These are phyloP conservation scores for Phytophthora pini DNA, from an alignment of 352 stramenopile species.

Conservation along the genomic window DNA sequence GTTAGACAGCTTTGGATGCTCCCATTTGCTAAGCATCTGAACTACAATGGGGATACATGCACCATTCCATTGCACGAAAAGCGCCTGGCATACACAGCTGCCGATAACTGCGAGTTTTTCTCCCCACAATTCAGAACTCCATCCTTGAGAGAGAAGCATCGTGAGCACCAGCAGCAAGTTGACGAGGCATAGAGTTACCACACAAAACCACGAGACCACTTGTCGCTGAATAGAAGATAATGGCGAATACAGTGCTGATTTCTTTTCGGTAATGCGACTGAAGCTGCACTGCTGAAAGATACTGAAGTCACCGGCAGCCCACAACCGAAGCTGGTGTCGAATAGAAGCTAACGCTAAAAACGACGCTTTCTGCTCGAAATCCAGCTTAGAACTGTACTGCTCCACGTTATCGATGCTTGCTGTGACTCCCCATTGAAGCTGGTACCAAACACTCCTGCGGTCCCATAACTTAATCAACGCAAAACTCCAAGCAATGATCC, in stretches of 20 bases:
- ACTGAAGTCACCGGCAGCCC: conserved; percentile 10
- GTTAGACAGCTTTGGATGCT: conserved; percentile 34
- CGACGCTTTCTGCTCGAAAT: no score
- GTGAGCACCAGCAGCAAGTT: conserved; percentile 37
- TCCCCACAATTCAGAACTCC: conserved; percentile 22
- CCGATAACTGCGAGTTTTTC: conserved; percentile 38
- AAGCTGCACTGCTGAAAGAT: background rate
- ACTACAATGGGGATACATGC: conserved; percentile 35
- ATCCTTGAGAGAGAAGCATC: conserved; percentile 43
- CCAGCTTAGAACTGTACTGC: no score
- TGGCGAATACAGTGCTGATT: conserved; percentile 6
- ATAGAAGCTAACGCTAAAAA: no score
- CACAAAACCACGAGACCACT: conserved; percentile 19
- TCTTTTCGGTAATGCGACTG: background rate
- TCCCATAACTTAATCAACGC: conserved; percentile 69
- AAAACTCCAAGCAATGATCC: conserved; percentile 51
- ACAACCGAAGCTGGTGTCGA: no score
- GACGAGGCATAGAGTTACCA: conserved; percentile 23
- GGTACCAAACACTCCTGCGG: conserved; percentile 60
- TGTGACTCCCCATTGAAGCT: conserved; percentile 65
- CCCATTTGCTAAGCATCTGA: conserved; percentile 39
- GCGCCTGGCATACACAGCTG: conserved; percentile 35
- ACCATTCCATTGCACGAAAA: conserved; percentile 37
- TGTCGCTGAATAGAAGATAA: conserved; percentile 18
- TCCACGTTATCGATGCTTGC: no score